Base-by-base conservation (phyloP, 2,329 filamentous ascomycete species). In the Alternaria sp. region DNA sequence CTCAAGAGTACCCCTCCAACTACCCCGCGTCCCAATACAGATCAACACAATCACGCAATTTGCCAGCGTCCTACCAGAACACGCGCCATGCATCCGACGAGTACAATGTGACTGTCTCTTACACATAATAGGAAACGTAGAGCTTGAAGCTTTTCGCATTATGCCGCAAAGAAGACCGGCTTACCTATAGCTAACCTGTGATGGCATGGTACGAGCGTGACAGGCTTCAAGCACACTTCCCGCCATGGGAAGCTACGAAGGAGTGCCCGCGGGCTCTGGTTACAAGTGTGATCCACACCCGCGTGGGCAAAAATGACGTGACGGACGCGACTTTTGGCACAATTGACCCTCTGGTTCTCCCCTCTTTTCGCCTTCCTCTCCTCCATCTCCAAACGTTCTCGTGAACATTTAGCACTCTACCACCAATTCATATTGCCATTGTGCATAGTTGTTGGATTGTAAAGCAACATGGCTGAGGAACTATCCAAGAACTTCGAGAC, bases 401-500 rank as follows among this genome's bases (percentile, higher is more conserved):
- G 32, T 40, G 28, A 36, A 52, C 5, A 25, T 51, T n/a, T 55
- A 19, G 15, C n/a, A 28, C 49, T 40, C 49, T 11, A 36, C 6
- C 49, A 3, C 28, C 19, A 52, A 25, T n/a, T 40, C 36, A 36
- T 19, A 17, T 1, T 13, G 15, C 45, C 12, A 12, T 17, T 36
- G 12, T 25, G 17, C 19, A 12, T n/a, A 49, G 15, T 28, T 49
- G 5, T 11, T 36, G 17, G 1, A 52, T 21, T 21, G 36, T 10
- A 19, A n/a, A 7, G 7, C 55, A 70, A 23, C 23, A 79, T 79
- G 77, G 76, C 73, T 25, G 80, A 82, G 54, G 77, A 82, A 65
- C 54, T 82, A 21, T 75, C 78, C 47, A 81, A 79, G 64, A 80
- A 79, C 69, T 85, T 85, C 57, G 83, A 85, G 80, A 84, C 83